A percentile compares a stretch with the other conserved stretches of the same genome.
Conservation (phyloP, 495 filamentous ascomycete species). For the Aspergillus incahuasiensis region DNA sequence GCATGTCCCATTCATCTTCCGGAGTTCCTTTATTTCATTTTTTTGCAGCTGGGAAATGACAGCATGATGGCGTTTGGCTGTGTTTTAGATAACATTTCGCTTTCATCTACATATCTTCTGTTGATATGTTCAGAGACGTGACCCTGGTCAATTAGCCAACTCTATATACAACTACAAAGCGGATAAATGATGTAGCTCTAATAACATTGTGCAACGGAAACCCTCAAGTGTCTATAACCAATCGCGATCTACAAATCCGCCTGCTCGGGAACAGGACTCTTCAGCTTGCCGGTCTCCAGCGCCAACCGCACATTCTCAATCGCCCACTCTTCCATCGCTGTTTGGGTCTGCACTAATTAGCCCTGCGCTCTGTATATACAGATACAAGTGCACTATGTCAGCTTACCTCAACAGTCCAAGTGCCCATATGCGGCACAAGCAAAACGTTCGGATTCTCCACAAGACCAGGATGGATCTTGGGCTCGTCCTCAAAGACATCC, state of each 20-base stretch:
- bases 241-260: constrained; percentile 32
- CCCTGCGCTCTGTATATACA: neutral
- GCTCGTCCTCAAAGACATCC: constrained; percentile 69
- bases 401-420: constrained; percentile 58
- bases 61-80: constrained; percentile 22
- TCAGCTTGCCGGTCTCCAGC: constrained; percentile 51
- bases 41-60: constrained; percentile 15
- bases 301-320: constrained; percentile 57
- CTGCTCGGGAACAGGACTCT: constrained; percentile 57
- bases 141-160: neutral
- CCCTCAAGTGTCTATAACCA: no score
- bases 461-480: constrained; percentile 58
- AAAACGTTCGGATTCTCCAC: constrained; percentile 55
- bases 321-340: constrained; percentile 60
- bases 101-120: constrained; percentile 5
- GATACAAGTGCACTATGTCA: neutral
- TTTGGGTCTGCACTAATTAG: constrained; percentile 43
- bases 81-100: constrained; percentile 5
- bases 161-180: neutral
- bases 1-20: constrained; percentile 10
- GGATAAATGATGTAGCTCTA: neutral
- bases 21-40: constrained; percentile 18
- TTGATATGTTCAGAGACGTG: neutral
- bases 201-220: neutral
- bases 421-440: constrained; percentile 67